These are phyloP conservation scores for Nidula niveotomentosa DNA, from an alignment of 1,284 basidiomycete genomes.

Conservation along the genomic window DNA sequence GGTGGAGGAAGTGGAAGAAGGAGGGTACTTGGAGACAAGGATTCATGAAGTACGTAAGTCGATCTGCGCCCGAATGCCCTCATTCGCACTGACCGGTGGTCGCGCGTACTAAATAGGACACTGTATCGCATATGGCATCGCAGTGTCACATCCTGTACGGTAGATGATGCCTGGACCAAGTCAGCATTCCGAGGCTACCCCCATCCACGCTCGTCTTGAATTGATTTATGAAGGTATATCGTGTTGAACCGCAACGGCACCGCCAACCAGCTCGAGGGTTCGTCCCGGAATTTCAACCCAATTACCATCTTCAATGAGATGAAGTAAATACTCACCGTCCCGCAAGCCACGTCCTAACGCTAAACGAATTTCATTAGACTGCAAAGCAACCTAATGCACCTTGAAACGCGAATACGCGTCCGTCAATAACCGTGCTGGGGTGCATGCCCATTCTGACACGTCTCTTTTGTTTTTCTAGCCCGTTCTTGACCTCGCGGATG, in stretches of 20 bases:
- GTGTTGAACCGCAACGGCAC: conserved; percentile 72
- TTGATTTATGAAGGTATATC: conserved; percentile 53
- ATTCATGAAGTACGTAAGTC: conserved; percentile 52
- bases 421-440: conserved; percentile 18
- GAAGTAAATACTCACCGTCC: conserved; percentile 47
- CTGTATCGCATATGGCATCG: conserved; percentile 68
- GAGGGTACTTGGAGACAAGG: conserved; percentile 59
- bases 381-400: conserved; percentile 61
- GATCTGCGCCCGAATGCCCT: too few species aligned
- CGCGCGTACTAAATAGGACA: conserved; percentile 33
- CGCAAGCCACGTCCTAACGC: neutral
- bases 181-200: conserved; percentile 27
- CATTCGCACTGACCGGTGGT: too few species aligned
- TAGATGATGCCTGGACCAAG: conserved; percentile 82
- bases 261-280: conserved; percentile 65
- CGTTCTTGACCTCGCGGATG: conserved; percentile 67
- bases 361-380: conserved; percentile 33
- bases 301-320: conserved; percentile 67
- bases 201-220: conserved; percentile 1
- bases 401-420: conserved; percentile 62
- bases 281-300: conserved; percentile 68
- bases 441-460: neutral
- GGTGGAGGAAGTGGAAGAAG: conserved; percentile 69
- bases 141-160: conserved; percentile 62
- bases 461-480: conserved; percentile 37